These are phyloP conservation scores for Citrus maxima DNA, from an alignment of 345 rosid genomes.

Conservation along the genomic window DNA sequence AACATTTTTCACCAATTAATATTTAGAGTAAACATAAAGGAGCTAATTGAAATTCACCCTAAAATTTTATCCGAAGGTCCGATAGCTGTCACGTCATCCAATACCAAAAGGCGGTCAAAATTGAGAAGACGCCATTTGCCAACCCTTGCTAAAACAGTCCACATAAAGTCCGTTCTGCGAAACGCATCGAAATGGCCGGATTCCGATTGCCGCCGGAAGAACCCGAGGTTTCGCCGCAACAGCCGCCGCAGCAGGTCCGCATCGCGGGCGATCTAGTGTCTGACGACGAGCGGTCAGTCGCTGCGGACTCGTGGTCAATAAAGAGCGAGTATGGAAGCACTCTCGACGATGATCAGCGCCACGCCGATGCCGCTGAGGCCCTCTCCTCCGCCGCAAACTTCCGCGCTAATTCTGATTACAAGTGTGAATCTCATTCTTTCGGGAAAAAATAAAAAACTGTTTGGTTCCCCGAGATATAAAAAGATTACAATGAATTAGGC, in stretches of 20 bases:
- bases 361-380: conserved; percentile 90
- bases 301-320: conserved; percentile 98
- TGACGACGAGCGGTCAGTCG: conserved; percentile 96
- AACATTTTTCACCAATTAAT: neutral
- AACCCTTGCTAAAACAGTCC: neutral
- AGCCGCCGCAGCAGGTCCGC: conserved; percentile 23
- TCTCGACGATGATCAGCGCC: conserved; percentile 97
- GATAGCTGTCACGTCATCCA: too few species aligned
- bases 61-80: neutral
- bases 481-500: neutral
- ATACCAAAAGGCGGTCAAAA: neutral
- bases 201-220: conserved; percentile 57
- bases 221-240: conserved; percentile 40
- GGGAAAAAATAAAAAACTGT: neutral
- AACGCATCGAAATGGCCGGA: conserved; percentile 49
- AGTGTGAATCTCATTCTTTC: conserved; percentile 22
- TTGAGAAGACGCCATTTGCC: neutral
- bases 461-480: neutral
- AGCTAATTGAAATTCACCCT: neutral
- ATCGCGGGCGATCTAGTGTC: conserved; percentile 59
- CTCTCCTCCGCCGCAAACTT: conserved; percentile 72
- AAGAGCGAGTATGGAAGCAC: conserved; percentile 98
- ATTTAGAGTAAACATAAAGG: neutral
- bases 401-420: conserved; percentile 78
- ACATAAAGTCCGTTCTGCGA: neutral